Evolutionary conservation across 139 green algal genomes (phyloP), one percentile per base, ranked within the genome.

Genomic region (Trebouxia sp.): DNA sequence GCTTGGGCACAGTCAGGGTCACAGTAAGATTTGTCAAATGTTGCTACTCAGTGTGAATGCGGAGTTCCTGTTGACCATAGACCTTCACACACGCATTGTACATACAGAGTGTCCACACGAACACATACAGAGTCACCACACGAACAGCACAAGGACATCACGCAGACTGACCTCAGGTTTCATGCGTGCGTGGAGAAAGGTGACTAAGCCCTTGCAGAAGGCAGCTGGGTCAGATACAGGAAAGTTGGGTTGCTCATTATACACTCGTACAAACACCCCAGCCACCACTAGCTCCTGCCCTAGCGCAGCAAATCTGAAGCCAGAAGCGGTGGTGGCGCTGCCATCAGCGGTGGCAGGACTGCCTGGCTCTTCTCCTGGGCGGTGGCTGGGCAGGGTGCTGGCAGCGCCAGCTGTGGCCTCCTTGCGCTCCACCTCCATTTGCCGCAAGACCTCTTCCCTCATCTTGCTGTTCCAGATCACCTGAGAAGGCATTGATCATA

Each of bases 381-480:
- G 62, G 62, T 72, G 62, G 62, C 62, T 35, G 12, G 32, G 24
- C n/a, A n/a, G n/a, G n/a, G n/a, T n/a, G n/a, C n/a, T n/a, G n/a
- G 50, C 50, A 58, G 50, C 22, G 69, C 41, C 39, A 35, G 69
- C 69, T 38, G 69, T 56, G 69, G 69, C 65, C 65, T 75, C 37
- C 5, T 22, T 51, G 38, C 43, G 26, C 69, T 77, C 39, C 22
- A n/a, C 75, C 51, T 88, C 85, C 37, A 86, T 80, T 45, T 80
- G 74, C 17, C 26, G 43, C n/a, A 93, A 75, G 35, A 98, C 84
- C 89, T 98, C 92, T 37, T 86, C 75, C 35, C 94, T 86, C 91
- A 97, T 98, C 47, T 75, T 55, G 26, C 41, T 81, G 84, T 96
- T 97, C 95, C 95, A 98, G 26, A 98, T 96, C 32, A 95, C 89